A percentile compares a stretch with the other conserved stretches of the same genome.
Conservation (phyloP, 192 early-diverging fungal genomes). For the Rhizophagus sp. region DNA sequence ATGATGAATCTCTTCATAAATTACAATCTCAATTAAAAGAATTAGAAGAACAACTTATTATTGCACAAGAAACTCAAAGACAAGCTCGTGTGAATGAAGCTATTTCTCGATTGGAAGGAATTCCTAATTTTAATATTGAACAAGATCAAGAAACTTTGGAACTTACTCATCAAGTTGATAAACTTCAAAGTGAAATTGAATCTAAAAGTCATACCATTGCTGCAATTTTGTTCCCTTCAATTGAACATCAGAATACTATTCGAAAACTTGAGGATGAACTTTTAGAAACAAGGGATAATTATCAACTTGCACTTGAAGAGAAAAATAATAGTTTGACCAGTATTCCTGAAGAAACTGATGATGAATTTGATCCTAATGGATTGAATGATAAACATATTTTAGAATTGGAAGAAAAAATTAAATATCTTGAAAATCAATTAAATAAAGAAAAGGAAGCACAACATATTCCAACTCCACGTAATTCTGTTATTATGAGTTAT, state of each 20-base stretch:
- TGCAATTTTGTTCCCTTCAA: constrained; percentile 19
- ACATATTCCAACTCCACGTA: constrained; percentile 6
- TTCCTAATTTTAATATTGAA: neutral
- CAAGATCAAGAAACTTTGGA: neutral
- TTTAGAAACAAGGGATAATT: constrained; percentile 14
- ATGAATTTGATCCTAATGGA: neutral
- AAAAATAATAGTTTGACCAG: neutral
- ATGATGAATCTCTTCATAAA: neutral
- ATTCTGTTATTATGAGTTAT: neutral
- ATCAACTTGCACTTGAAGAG: neutral
- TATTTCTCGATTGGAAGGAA: neutral
- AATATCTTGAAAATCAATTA: constrained; percentile 20
- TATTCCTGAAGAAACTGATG: neutral
- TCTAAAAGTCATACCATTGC: constrained; percentile 32
- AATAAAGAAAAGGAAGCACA: constrained; percentile 19
- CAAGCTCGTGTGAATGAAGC: constrained; percentile 8
- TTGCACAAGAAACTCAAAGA: constrained; percentile 19
- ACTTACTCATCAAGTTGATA: constrained; percentile 18
- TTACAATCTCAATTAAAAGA: constrained; percentile 24
- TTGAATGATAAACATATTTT: neutral
- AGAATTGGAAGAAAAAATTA: constrained; percentile 15
- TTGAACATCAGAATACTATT: constrained; percentile 26
- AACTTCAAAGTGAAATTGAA: constrained; percentile 28
- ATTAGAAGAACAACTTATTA: constrained; percentile 19
- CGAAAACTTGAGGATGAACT: constrained; percentile 20